Base-by-base conservation (phyloP, 2,329 filamentous ascomycete species). In the Aspergillus hortae region DNA sequence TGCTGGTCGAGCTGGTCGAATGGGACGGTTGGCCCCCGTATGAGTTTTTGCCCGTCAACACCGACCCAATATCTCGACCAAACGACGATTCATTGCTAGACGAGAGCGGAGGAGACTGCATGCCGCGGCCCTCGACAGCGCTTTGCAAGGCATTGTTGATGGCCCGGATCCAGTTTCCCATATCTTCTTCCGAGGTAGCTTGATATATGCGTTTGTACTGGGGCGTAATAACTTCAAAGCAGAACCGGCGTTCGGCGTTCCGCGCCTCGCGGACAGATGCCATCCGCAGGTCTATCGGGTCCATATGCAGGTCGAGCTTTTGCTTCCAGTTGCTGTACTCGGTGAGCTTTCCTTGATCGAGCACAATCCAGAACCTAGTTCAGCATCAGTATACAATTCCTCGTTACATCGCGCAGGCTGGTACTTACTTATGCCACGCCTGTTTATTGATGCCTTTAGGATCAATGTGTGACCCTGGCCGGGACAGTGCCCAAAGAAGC, bases 271-370 rank as follows among this genome's bases (percentile, higher is more conserved):
- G 85, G 14, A 99, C 95, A 14, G 94, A 97, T 9, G 94, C 94
- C 85, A 97, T 94, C 33, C 94, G 88, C 43, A 99, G 78, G 70
- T 99, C 95, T 59, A 99, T 97, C 0, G 94, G 94, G 2, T 97
- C 94, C 85, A 96, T 97, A 69, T 99, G 95, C 23, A 97, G 78
- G 71, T 99, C 94, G 21, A 99, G 82, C 69, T 85, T 92, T 69
- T 99, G 90, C 73, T 99, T 99, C 94, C 94, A 99, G 70, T 99
- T 97, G 68, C 92, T 96, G 73, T 99, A 99, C 67, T 99, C 94
- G 1, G 92, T 96, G 14, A 99, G 80, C 68, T 94, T 96, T 21
- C 94, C 94, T 71, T 96, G 92, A 68, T 97, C 95, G 42, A 99
- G 80, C 2, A 99, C 94, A 58, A 99, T 95, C 94, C 94, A 99